Base-by-base conservation (phyloP, 2,329 filamentous ascomycete genomes). In the Microdochium nivale region DNA sequence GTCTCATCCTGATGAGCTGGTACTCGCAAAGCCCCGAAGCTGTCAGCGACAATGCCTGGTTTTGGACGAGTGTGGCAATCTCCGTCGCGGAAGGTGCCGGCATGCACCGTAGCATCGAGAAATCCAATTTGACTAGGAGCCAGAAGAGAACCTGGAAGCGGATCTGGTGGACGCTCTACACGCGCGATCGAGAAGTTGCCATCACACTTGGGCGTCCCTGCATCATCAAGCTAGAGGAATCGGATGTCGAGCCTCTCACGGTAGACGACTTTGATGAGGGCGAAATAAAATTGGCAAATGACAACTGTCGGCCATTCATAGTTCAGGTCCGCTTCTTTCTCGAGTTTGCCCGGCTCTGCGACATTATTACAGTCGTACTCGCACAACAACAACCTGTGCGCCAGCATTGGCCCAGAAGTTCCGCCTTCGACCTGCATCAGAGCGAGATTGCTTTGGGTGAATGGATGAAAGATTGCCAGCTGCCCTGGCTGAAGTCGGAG, bases 31-130 rank as follows among this genome's bases (percentile, higher is more conserved):
- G 91, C 0, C 94, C 94, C 4, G 94, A 97, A 73, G 94, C 97
- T 70, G 94, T 99, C 24, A 97, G 94, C 5, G 96, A 96, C 68
- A 99, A 99, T 60, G 94, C 97, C n/a, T 99, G 97, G 65, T 97
- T 97, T 73, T 99, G 94, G 94, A 96, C 86, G 52, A 81, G 94
- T 57, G 91, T 97, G 47, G 94, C 92, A 47, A 95, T 90, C 48
- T 91, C 96, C 49, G 90, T 97, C 40, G 94, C 94, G 4, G 92
- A 97, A 65, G 94, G 94, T 13, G 96, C 92, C 5, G 94, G 94
- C 49, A 97, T 99, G 92, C 94, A 99, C 69, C 81, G 94, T 63
- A 96, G 90, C 60, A 94, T 97, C 49, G 94, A 99, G 70, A 82
- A 84, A 19, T 97, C 94, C 1, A 92, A 97, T 66, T 80, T 99